Evolutionary conservation across 2,329 filamentous ascomycete genomes (phyloP), one percentile per base, ranked within the genome.

Genomic region (Xylariaceae sp.): DNA sequence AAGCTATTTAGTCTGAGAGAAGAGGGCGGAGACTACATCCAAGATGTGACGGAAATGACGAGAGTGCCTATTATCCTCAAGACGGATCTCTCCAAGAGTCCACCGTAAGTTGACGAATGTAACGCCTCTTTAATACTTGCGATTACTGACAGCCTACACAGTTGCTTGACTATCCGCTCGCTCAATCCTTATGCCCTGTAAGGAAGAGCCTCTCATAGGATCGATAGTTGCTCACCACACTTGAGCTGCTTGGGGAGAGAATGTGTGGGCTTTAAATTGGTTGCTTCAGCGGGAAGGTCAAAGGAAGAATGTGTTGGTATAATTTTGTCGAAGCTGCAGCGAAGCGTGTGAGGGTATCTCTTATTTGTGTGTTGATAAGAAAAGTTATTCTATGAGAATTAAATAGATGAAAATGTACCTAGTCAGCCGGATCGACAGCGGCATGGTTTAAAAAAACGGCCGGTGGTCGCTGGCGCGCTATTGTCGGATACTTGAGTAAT

Each of bases 21-120:
- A 67, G 88, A 95, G 69, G 86, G 87, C 57, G 92, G 92, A 55
- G 88, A 97, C 59, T 94, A 94, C 73, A 96, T 98, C 62, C 93
- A 98, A 71, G 93, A 98, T 67, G 90, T 98, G 55, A 91, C 85
- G 47, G 93, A 98, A 76, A 96, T 98, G 91, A 92, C 89, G 35
- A 80, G 92, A 57, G 87, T 98, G 50, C 93, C 93, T n/a, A 87
- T 98, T 56, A 95, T 98, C 66, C 73, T 98, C 62, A 97, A 95
- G 83, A 97, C 93, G 55, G 93, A 98, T 72, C 80, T 98, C 62
- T 88, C 79, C 72, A 98, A 98, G 87, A 97, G 92, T 74, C 93
- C 93, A 72, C 93, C 93, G 91, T 98, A 86, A 83, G 93, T 92
- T 38, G 36, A 45, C n/a, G n/a, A n/a, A n/a, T n/a, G n/a, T n/a